Evolutionary conservation across 106 monocot genomes (phyloP).

Genomic region (Narthecium ossifragum): DNA sequence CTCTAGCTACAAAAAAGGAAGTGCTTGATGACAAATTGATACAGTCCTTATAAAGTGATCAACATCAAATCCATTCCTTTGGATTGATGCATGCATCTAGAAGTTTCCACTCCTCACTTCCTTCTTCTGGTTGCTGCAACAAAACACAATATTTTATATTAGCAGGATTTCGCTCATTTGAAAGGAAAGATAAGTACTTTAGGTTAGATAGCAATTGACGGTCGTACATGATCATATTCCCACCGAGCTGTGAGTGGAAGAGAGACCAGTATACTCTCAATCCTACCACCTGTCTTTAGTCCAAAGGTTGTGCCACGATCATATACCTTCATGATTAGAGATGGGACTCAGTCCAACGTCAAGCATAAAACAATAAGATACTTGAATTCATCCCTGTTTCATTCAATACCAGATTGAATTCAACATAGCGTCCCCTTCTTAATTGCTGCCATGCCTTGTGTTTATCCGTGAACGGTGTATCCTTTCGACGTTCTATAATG

Average conservation of each 20-base stretch:
- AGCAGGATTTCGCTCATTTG: not conserved
- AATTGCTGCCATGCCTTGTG: slow-evolving; percentile 96
- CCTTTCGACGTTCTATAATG: slow-evolving; percentile 67
- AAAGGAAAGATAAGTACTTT: not conserved
- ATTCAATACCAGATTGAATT: slow-evolving; percentile 80
- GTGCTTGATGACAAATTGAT: not conserved
- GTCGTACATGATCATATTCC: slow-evolving; percentile 94
- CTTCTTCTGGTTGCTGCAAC: slow-evolving; percentile 62
- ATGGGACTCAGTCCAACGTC: not conserved
- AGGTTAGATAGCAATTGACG: not conserved
- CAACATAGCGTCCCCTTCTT: slow-evolving; percentile 91
- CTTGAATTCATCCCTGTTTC: not conserved
- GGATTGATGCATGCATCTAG: slow-evolving; percentile 85
- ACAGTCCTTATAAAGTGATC: not conserved
- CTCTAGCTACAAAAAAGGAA: slow-evolving; percentile 14
- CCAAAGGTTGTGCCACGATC: slow-evolving; percentile 99
- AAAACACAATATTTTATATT: not conserved
- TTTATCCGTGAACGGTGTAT: slow-evolving; percentile 73
- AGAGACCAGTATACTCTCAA: slow-evolving; percentile 98
- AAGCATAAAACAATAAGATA: not conserved
- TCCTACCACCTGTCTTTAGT: slow-evolving; percentile 93
- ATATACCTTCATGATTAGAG: slow-evolving; percentile 58
- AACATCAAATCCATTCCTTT: slow-evolving; percentile 64
- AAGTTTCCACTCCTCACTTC: slow-evolving; percentile 86
- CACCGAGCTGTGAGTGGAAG: slow-evolving; percentile 93